phyloP scores from a whole-genome alignment of 176 grass and related monocot species.

The Zizania latifolia region DNA sequence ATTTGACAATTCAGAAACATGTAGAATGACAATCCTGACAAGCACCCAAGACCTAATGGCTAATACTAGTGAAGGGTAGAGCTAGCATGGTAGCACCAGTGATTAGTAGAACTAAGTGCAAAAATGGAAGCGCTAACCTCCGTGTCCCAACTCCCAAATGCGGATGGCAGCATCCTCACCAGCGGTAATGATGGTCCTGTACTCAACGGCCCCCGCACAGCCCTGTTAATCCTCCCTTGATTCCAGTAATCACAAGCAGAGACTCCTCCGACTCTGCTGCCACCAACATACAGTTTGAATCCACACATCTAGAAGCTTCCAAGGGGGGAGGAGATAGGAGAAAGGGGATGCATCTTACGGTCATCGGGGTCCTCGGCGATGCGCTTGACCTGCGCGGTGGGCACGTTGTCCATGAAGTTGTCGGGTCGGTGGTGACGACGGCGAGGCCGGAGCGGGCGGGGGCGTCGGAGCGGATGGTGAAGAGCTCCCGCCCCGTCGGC shows the following conservation, averaged over 20 bases:
- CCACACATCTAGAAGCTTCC: not conserved
- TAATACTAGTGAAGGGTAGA: no score
- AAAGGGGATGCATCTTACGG: constrained; percentile 39
- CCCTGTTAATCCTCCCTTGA: constrained; percentile 85
- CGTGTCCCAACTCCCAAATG: constrained; percentile 81
- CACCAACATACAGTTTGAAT: not conserved
- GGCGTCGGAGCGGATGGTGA: constrained; percentile 69
- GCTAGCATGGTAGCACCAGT: no score
- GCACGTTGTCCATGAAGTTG: constrained; percentile 75
- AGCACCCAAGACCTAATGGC: no score
- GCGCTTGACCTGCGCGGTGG: constrained; percentile 77
- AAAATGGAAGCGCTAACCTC: constrained; percentile 39
- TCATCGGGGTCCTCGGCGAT: constrained; percentile 59
- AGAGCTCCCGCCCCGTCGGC: constrained; percentile 58
- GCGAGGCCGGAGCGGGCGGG: constrained; percentile 64
- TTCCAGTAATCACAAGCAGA: constrained; percentile 60
- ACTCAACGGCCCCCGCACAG: constrained; percentile 79
- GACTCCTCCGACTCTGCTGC: constrained; percentile 74
- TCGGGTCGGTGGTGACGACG: constrained; percentile 70
- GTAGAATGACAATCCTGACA: not conserved
- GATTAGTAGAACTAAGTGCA: not conserved
- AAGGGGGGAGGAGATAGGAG: not conserved
- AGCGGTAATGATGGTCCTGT: constrained; percentile 84
- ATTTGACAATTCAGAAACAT: not conserved
- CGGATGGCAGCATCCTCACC: constrained; percentile 82